These are phyloP conservation scores for Salix purpurea DNA, from an alignment of 345 rosid genomes.

Conservation along the genomic window DNA sequence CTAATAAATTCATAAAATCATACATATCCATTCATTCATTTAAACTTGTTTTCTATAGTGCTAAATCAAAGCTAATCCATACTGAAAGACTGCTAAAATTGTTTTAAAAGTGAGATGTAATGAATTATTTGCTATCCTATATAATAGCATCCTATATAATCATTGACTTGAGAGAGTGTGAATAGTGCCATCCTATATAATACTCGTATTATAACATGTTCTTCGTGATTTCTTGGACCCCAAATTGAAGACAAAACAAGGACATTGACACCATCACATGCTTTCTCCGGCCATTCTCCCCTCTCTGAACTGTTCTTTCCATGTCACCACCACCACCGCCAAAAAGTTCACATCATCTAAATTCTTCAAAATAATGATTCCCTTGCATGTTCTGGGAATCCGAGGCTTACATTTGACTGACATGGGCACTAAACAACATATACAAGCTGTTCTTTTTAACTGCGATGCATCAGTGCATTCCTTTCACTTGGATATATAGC, in stretches of 20 bases:
- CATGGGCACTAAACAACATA: neutral
- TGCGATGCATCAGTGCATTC: neutral
- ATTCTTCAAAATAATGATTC: constrained; percentile 3
- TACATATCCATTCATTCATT: neutral
- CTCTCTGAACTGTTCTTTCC: neutral
- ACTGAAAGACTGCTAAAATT: neutral
- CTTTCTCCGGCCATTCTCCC: neutral
- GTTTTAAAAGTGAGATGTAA: neutral
- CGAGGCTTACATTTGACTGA: neutral
- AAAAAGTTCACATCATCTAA: neutral
- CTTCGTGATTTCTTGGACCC: neutral
- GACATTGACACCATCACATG: neutral
- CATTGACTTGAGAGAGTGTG: too few relatives aligned
- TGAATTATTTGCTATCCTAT: neutral
- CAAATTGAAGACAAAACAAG: neutral
- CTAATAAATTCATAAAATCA: neutral
- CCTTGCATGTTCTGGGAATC: constrained; percentile 15
- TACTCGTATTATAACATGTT: neutral
- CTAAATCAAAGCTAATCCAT: neutral
- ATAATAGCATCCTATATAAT: too few relatives aligned
- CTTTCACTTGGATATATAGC: neutral
- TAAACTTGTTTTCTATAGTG: neutral
- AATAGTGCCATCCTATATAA: too few relatives aligned
- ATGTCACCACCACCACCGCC: neutral
- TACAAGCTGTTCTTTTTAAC: neutral